phyloP scores from a whole-genome alignment of 192 early-diverging fungal species.

The Funneliformis mosseae region DNA sequence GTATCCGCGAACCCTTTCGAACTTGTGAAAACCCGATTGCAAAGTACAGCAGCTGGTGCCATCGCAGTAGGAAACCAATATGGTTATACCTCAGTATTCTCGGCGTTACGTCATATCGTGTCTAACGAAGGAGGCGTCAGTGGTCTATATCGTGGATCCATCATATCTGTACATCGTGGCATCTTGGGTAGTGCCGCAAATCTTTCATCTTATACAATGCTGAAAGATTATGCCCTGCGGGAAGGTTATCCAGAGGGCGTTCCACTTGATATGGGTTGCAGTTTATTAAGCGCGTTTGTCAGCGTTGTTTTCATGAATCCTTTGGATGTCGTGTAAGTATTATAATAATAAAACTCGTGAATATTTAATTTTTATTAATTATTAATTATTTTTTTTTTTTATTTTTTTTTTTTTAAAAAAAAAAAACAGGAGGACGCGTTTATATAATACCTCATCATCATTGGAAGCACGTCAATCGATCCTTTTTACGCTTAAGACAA shows the following conservation, averaged over 20 bases:
- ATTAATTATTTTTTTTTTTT: neutral
- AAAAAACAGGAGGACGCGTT: conserved; percentile 62
- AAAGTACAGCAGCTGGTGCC: conserved; percentile 53
- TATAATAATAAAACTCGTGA: neutral
- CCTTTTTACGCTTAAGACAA: conserved; percentile 52
- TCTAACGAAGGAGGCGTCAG: conserved; percentile 52
- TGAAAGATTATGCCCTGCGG: conserved; percentile 65
- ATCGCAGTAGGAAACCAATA: conserved; percentile 73
- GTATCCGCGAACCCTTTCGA: conserved; percentile 77
- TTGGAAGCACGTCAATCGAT: conserved; percentile 57
- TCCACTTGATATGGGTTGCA: conserved; percentile 67
- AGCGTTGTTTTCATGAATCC: conserved; percentile 57
- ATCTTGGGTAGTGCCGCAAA: conserved; percentile 71
- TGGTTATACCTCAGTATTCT: conserved; percentile 58
- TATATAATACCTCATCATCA: conserved; percentile 70
- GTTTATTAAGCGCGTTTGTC: conserved; percentile 60
- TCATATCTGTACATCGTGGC: conserved; percentile 64
- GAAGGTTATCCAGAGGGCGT: conserved; percentile 65
- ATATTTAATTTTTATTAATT: neutral
- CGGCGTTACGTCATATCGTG: conserved; percentile 57
- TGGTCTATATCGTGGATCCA: conserved; percentile 72
- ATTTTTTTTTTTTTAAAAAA: neutral
- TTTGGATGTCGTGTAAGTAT: conserved; percentile 51
- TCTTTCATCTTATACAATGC: conserved; percentile 64
- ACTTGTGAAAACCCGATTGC: conserved; percentile 72